Percentiles rank a stretch among this genome's conserved stretches.
Conservation (phyloP, 805 yeast species). For the Kuraishia ogatae region DNA sequence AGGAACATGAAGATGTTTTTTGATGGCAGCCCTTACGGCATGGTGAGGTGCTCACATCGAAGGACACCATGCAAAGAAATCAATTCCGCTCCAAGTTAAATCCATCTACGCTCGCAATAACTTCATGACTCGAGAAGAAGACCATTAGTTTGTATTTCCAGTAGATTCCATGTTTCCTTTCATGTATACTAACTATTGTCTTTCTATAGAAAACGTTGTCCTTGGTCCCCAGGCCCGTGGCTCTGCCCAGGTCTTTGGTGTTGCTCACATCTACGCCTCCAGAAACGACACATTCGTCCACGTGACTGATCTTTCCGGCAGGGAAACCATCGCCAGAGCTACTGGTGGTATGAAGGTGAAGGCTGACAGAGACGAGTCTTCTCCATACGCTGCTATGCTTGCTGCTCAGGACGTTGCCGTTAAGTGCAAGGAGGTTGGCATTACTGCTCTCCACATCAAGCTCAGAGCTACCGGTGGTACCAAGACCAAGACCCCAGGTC, state of each 20-base stretch:
- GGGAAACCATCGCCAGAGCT: constrained; percentile 99
- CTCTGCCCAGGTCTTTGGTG: constrained; percentile 99
- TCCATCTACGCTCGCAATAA: not conserved
- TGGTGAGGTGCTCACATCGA: too few relatives aligned
- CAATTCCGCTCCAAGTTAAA: too few relatives aligned
- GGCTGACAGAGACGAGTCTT: constrained; percentile 99
- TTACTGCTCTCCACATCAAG: constrained; percentile 98
- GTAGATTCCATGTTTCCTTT: not conserved
- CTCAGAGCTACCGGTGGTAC: constrained; percentile 99
- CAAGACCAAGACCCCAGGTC: constrained; percentile 99
- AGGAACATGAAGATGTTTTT: too few relatives aligned
- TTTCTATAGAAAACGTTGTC: constrained; percentile 39
- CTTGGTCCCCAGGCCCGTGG: constrained; percentile 89
- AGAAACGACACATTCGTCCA: constrained; percentile 99
- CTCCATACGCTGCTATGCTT: constrained; percentile 99
- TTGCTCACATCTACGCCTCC: constrained; percentile 99
- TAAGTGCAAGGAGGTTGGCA: constrained; percentile 99
- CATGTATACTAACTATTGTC: not conserved
- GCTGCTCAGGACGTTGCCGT: constrained; percentile 99
- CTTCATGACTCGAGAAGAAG: too few relatives aligned
- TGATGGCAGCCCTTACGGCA: too few relatives aligned
- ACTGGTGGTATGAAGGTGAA: constrained; percentile 99
- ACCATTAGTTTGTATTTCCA: too few relatives aligned
- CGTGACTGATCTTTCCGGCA: constrained; percentile 98
- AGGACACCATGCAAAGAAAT: too few relatives aligned